Evolutionary conservation across 805 yeast genomes (phyloP), one percentile per base, ranked within the genome.

Genomic region (Candida vartiovaarae): DNA sequence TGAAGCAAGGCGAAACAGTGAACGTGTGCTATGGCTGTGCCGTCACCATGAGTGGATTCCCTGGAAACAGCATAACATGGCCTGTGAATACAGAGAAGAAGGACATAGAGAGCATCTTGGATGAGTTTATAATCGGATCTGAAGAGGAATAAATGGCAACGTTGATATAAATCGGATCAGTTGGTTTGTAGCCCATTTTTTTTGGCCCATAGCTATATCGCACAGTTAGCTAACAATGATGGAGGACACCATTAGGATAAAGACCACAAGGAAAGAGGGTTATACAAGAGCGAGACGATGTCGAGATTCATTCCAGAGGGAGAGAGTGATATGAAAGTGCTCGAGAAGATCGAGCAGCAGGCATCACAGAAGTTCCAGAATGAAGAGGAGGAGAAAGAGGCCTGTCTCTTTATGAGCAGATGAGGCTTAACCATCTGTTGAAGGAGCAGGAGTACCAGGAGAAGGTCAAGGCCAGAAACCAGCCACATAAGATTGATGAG

Each of bases 11-110:
- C 9, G 43, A 41, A 8, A 46, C 46, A 15, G 63, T 65, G n/a
- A 53, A 36, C n/a, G 11, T 83, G 7, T 86, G 95, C 57, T 86
- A 84, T 54, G 95, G 93, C 3, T 86, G 95, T 57, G 70, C 78
- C 32, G 82, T 82, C 2, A 76, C 80, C 8, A 55, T 84, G 42
- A 75, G 78, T 5, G 77, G 71, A 49, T 45, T 67, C 39, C 46
- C 57, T 37, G 32, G 62, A 46, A 46, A 64, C 55, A 47, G 59
- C 42, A 34, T 79, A 59, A 64, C 68, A 57, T 55, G 73, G 72
- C 60, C 72, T 26, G 53, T 62, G 0, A 48, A 44, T 3, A 50
- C 58, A 38, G 55, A 60, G 3, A 57, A 65, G 5, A 42, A 46
- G 8, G 63, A 64, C 20, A 57, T 65, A 45, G 52, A 67, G 20